Evolutionary conservation across 2,329 filamentous ascomycete genomes (phyloP).

Genomic region (Aspergillus persii): DNA sequence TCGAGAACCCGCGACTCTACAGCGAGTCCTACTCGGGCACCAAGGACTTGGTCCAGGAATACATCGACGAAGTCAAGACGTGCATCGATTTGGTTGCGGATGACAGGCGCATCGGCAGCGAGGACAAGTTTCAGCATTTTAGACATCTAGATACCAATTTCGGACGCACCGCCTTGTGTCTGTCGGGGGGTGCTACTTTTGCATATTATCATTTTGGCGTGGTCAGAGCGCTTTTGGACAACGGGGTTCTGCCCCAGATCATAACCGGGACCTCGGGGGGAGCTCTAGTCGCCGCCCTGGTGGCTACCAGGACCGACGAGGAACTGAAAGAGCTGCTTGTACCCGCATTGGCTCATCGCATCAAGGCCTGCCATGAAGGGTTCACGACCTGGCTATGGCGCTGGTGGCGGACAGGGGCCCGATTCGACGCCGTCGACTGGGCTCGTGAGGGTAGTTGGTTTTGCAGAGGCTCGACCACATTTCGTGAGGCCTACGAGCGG

Average conservation of each 20-base stretch:
- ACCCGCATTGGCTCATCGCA: constrained; percentile 78
- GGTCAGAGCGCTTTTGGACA: constrained; percentile 82
- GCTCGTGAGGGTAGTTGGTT: constrained; percentile 84
- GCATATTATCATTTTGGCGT: constrained; percentile 97
- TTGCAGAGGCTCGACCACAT: constrained; percentile 85
- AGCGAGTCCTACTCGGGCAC: constrained; percentile 97
- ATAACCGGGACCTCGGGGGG: constrained; percentile 96
- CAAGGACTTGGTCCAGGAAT: constrained; percentile 89
- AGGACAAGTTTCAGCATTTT: constrained; percentile 78
- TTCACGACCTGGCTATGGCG: constrained; percentile 73
- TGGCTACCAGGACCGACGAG: constrained; percentile 86
- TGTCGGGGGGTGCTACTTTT: constrained; percentile 91
- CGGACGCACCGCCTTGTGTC: constrained; percentile 84
- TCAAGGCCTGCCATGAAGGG: constrained; percentile 79
- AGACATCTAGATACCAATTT: constrained; percentile 88
- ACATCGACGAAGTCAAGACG: constrained; percentile 67
- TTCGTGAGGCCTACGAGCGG: constrained; percentile 88
- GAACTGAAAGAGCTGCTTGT: constrained; percentile 83
- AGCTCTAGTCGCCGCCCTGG: constrained; percentile 80
- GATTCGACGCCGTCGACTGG: constrained; percentile 94
- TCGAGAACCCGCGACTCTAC: constrained; percentile 92
- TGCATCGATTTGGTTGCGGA: constrained; percentile 66
- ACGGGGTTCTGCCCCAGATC: constrained; percentile 81
- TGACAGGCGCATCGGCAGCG: constrained; percentile 64
- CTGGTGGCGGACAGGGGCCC: constrained; percentile 89